A percentile compares a stretch with the other conserved stretches of the same genome.
phyloP scores from a whole-genome alignment of 2,329 filamentous ascomycete genomes.

The Arachnomyces sp. region DNA sequence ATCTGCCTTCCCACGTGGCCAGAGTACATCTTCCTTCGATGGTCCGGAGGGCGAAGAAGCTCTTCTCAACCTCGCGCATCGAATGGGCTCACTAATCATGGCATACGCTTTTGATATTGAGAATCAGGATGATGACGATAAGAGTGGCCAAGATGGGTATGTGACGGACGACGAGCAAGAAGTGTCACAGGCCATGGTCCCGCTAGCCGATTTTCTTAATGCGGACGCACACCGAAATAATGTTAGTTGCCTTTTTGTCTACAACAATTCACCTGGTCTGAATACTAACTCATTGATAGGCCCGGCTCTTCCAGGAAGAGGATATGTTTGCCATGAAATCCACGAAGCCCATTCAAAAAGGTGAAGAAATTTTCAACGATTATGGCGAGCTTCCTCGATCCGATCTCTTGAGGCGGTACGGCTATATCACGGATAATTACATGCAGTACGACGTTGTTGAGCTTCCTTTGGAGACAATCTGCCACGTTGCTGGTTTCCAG shows the following conservation, averaged over 20 bases:
- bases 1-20: constrained; percentile 33
- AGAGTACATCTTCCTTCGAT: constrained; percentile 34
- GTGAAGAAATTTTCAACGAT: constrained; percentile 79
- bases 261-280: background rate
- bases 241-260: constrained; percentile 35
- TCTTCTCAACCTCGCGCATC: constrained; percentile 57
- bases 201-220: constrained; percentile 83
- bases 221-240: constrained; percentile 79
- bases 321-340: constrained; percentile 61
- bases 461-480: constrained; percentile 57
- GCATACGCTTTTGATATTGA: constrained; percentile 84
- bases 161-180: constrained; percentile 54
- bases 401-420: constrained; percentile 76
- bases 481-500: constrained; percentile 28
- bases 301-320: constrained; percentile 55
- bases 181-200: constrained; percentile 75
- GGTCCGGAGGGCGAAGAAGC: constrained; percentile 35
- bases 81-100: constrained; percentile 85
- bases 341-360: constrained; percentile 58
- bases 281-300: constrained; percentile 25
- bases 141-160: constrained; percentile 45
- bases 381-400: constrained; percentile 78
- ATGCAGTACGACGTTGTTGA: constrained; percentile 76
- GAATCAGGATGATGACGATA: constrained; percentile 49
- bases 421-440: constrained; percentile 76